Conservation (phyloP, 2,329 filamentous ascomycete genomes). For the Nannizziopsis barbatae region DNA sequence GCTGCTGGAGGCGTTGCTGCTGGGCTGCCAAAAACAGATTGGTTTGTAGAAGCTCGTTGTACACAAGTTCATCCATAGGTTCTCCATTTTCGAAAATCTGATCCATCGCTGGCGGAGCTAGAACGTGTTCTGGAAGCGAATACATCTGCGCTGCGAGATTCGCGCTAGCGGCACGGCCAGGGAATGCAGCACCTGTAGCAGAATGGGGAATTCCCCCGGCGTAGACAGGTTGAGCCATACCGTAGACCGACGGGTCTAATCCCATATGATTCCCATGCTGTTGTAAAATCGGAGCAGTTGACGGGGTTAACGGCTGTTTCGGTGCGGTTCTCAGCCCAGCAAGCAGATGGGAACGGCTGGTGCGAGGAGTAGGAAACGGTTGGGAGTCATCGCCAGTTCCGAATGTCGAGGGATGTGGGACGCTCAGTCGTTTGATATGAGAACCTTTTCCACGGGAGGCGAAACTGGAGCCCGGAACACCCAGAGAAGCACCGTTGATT, state of each 20-base stretch:
- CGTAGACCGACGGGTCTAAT: conserved; percentile 23
- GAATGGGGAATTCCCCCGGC: conserved; percentile 46
- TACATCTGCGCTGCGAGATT: conserved; percentile 49
- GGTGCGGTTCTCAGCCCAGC: conserved; percentile 88
- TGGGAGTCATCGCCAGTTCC: conserved; percentile 55
- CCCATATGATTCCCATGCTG: conserved; percentile 32
- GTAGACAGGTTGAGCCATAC: conserved; percentile 40
- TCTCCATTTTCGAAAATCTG: conserved; percentile 56
- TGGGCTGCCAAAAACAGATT: conserved; percentile 89
- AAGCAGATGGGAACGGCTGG: conserved; percentile 86
- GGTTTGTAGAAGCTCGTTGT: conserved; percentile 79
- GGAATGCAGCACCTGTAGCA: conserved; percentile 46
- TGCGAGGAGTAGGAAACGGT: conserved; percentile 69
- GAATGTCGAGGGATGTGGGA: conserved; percentile 63
- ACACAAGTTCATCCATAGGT: conserved; percentile 72
- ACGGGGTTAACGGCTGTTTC: conserved; percentile 66
- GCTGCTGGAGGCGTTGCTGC: conserved; percentile 89
- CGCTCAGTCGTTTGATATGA: conserved; percentile 74
- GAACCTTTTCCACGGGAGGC: conserved; percentile 75
- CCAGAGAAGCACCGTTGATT: conserved; percentile 55
- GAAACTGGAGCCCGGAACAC: conserved; percentile 67
- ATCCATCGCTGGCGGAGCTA: conserved; percentile 49
- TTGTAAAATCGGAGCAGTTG: conserved; percentile 49
- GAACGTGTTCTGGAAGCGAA: conserved; percentile 49
- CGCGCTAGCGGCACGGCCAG: conserved; percentile 25